A percentile compares a stretch with the other conserved stretches of the same genome.
These are phyloP conservation scores for Penicillium soppii DNA, from an alignment of 495 filamentous ascomycete species.

Conservation along the genomic window DNA sequence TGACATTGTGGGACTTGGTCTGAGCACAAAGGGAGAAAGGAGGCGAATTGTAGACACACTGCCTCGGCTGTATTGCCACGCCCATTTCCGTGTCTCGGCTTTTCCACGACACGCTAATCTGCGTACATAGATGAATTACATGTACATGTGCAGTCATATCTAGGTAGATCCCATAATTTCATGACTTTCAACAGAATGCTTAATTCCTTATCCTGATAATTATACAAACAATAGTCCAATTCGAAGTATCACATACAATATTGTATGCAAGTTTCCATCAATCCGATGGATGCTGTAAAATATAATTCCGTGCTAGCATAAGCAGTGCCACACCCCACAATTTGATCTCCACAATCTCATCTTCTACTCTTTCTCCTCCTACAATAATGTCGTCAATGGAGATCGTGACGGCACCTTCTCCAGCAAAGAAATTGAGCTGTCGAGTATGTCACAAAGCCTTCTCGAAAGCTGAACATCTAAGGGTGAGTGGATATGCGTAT, in stretches of 20 bases:
- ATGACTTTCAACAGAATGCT: too few relatives aligned
- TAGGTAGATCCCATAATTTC: too few relatives aligned
- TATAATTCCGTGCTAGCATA: constrained; percentile 3
- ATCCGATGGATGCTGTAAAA: neutral
- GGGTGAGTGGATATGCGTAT: constrained; percentile 25
- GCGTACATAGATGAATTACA: too few relatives aligned
- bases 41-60: neutral
- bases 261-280: too few relatives aligned
- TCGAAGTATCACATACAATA: too few relatives aligned
- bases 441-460: constrained; percentile 44
- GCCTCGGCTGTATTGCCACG: constrained; percentile 3
- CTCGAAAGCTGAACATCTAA: constrained; percentile 47
- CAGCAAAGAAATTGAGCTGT: constrained; percentile 38
- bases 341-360: constrained; percentile 16
- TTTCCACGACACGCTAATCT: too few relatives aligned
- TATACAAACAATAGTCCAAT: too few relatives aligned
- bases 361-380: neutral
- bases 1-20: too few relatives aligned
- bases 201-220: too few relatives aligned
- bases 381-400: constrained; percentile 15
- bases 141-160: too few relatives aligned
- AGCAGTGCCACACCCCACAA: constrained; percentile 18
- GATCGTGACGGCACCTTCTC: constrained; percentile 16
- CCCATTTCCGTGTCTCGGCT: too few relatives aligned
- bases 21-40: neutral